These are phyloP conservation scores for Bipolaris bicolor DNA, from an alignment of 2,329 filamentous ascomycete genomes.

Conservation along the genomic window DNA sequence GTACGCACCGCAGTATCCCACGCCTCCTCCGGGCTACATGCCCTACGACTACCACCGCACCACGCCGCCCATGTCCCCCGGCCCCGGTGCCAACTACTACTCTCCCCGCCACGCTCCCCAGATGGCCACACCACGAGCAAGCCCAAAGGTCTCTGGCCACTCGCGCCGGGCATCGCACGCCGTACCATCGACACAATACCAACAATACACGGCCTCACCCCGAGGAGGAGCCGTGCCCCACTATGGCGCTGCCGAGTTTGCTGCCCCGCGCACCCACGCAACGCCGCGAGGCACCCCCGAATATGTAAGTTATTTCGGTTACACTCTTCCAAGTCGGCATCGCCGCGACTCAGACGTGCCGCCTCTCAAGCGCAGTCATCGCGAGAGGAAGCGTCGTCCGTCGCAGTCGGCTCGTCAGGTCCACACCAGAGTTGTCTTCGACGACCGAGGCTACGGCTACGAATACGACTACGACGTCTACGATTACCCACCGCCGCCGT, in stretches of 20 bases:
- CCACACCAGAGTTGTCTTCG: conserved; percentile 63
- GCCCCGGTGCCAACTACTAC: conserved; percentile 56
- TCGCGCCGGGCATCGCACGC: conserved; percentile 63
- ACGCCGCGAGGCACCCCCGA: conserved; percentile 63
- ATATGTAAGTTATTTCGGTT: conserved; percentile 68
- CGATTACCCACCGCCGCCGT: conserved; percentile 57
- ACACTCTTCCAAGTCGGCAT: conserved; percentile 51
- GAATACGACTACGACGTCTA: conserved; percentile 54
- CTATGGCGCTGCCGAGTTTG: conserved; percentile 50
- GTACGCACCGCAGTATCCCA: conserved; percentile 43
- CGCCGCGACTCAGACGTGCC: conserved; percentile 47
- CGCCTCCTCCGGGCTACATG: conserved; percentile 47
- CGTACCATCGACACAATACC: conserved; percentile 52
- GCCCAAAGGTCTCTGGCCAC: conserved; percentile 58
- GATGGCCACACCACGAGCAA: conserved; percentile 55
- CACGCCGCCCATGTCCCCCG: conserved; percentile 56
- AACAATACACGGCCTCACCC: conserved; percentile 42
- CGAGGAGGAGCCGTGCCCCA: conserved; percentile 49
- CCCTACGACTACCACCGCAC: conserved; percentile 44
- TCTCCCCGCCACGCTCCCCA: conserved; percentile 59
- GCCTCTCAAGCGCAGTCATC: conserved; percentile 50
- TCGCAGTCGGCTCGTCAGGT: conserved; percentile 61
- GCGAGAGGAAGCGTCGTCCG: conserved; percentile 57
- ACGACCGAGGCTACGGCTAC: conserved; percentile 57
- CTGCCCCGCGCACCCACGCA: conserved; percentile 48